Evolutionary conservation across 164 flowering plant genomes (phyloP), one percentile per base, ranked within the genome.

Genomic region (Kingdonia uniflora): DNA sequence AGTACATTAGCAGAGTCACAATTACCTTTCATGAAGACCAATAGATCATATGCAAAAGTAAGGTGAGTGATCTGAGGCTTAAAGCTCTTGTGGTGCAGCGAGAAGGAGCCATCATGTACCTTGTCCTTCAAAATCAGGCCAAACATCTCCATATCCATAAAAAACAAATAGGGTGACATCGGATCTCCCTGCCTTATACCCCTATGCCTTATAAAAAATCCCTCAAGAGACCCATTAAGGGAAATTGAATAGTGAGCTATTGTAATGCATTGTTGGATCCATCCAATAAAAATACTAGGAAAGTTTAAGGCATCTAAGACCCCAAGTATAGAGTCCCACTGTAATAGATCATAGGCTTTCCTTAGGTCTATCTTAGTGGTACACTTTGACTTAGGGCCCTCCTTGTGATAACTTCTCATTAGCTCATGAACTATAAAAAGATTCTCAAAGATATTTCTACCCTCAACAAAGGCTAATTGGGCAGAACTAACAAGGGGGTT

Each of bases 121-220:
- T 29, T 8, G 4, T 29, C 6, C 35, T 29, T 8, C 8, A 29
- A 8, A 3, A 29, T 3, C 4, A 29, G 35, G 8, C 35, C 8
- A 4, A 29, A 4, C 4, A 29, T 29, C 8, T 29, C 35, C 35
- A 29, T 29, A 29, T 3, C 35, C 4, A 44, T 5, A 12, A 48
- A 19, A 23, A 48, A 48, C 13, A 48, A 24, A 12, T 48, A 48
- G 1, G 51, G 51, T 10, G 51, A 48, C 14, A 48, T 4, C 13
- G 51, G 33, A 14, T 48, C 51, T 1, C 51, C 51, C 11, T 48
- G 51, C 16, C 51, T 48, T 10, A 48, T 20, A 21, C 51, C 33
- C 15, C 29, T 20, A 11, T 14, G 19, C 1, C 26, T 12, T 4
- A 2, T 48, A 15, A 48, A 21, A 11, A 12, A 19, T 3, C 12